phyloP scores from a whole-genome alignment of 345 rosid genomes.

The Moricandia arvensis region DNA sequence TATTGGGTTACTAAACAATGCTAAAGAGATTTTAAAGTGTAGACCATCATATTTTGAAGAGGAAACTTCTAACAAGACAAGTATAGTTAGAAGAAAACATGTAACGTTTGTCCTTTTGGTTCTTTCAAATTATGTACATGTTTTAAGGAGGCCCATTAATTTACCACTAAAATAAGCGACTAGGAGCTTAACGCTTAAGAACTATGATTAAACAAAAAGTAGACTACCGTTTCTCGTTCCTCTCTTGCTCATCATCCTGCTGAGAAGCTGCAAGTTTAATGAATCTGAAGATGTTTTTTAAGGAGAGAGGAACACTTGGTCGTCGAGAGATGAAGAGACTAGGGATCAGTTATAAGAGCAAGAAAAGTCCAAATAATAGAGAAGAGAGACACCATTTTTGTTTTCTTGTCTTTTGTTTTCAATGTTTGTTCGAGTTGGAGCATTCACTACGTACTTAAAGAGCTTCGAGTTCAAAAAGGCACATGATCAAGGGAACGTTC shows the following conservation, averaged over 20 bases:
- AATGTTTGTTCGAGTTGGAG: too few relatives aligned
- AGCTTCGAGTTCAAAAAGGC: constrained; percentile 16
- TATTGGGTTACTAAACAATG: neutral
- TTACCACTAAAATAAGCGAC: neutral
- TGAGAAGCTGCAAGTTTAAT: constrained; percentile 18
- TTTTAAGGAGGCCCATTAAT: too few relatives aligned
- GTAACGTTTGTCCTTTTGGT: neutral
- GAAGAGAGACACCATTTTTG: constrained; percentile 10
- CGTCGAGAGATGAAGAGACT: constrained; percentile 17
- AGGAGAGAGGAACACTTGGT: constrained; percentile 13
- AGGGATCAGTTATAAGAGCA: constrained; percentile 21
- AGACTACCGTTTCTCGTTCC: constrained; percentile 6
- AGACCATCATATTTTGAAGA: neutral
- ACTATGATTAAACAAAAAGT: constrained; percentile 2
- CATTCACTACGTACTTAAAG: neutral
- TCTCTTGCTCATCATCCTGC: constrained; percentile 4
- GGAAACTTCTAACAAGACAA: neutral
- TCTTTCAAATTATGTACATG: neutral
- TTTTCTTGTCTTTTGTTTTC: neutral
- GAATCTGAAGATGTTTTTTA: constrained; percentile 12
- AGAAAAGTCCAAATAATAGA: constrained; percentile 9
- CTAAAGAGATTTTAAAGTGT: neutral
- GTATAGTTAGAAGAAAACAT: neutral
- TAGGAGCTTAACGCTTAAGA: neutral
- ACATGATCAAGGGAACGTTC: constrained; percentile 22